Conservation (phyloP, 2,329 filamentous ascomycete genomes). For the Cercospora janseana region DNA sequence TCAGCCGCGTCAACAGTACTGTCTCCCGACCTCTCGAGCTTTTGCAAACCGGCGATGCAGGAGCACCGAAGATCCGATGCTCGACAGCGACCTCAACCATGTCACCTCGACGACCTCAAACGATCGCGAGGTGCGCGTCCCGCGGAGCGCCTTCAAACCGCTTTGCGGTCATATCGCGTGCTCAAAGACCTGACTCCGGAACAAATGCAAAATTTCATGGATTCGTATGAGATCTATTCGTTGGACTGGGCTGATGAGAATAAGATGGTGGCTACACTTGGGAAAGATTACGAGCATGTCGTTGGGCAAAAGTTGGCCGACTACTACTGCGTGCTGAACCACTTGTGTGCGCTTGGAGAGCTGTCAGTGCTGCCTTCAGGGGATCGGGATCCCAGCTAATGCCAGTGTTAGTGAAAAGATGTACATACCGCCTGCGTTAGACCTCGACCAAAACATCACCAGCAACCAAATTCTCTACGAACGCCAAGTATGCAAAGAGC, state of each 20-base stretch:
- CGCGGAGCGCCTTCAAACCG: constrained; percentile 28
- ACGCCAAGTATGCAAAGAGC: constrained; percentile 30
- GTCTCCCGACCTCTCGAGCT: background rate
- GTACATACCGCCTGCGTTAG: constrained; percentile 35
- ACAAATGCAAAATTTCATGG: constrained; percentile 34
- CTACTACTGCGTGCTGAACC: constrained; percentile 35
- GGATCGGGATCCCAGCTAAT: background rate
- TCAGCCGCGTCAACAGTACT: background rate
- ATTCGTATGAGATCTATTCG: constrained; percentile 34
- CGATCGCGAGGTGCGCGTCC: constrained; percentile 13
- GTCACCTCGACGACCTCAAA: background rate
- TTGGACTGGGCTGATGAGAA: constrained; percentile 34
- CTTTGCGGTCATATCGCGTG: constrained; percentile 30
- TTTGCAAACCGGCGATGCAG: background rate
- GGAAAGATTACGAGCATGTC: constrained; percentile 30
- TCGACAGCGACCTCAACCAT: constrained; percentile 2
- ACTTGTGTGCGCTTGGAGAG: constrained; percentile 34
- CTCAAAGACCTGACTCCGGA: constrained; percentile 29
- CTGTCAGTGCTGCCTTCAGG: constrained; percentile 9
- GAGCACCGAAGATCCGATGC: constrained; percentile 3
- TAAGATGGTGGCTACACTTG: constrained; percentile 31
- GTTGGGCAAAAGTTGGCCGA: constrained; percentile 32
- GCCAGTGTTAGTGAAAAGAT: constrained; percentile 27
- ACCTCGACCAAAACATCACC: constrained; percentile 23
- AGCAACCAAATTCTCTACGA: constrained; percentile 34